Conservation (phyloP, 208 protist species). For the Naegleria gruberi region DNA sequence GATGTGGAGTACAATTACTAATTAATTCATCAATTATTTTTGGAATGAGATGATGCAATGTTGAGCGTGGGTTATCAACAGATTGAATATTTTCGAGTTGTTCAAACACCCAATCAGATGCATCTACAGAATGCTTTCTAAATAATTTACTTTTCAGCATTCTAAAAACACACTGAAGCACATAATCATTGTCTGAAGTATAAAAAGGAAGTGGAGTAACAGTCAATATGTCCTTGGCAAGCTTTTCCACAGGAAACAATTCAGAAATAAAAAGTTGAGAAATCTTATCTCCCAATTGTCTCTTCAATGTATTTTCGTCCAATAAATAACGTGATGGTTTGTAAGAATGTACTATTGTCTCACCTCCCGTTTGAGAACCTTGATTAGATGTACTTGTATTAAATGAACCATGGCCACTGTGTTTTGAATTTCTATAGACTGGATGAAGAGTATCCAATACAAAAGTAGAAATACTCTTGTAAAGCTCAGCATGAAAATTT, state of each 20-base stretch:
- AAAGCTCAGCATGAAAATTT: conserved; percentile 16
- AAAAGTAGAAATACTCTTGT: background rate
- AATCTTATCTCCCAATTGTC: background rate
- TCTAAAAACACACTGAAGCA: background rate
- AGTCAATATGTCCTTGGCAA: background rate
- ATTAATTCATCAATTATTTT: conserved; percentile 1
- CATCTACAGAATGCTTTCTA: conserved; percentile 16
- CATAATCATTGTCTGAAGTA: background rate
- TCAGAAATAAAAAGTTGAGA: background rate
- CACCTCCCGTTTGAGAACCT: background rate
- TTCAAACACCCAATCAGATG: background rate
- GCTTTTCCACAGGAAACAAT: background rate
- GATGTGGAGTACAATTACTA: background rate
- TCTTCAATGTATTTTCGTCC: background rate
- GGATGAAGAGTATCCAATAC: background rate
- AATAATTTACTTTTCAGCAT: conserved; percentile 10
- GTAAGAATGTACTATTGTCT: background rate
- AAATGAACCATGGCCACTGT: background rate
- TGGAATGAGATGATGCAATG: background rate
- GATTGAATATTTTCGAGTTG: background rate
- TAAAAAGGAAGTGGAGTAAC: background rate
- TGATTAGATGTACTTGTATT: background rate
- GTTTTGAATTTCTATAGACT: background rate
- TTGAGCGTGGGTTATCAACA: background rate
- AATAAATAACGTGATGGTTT: background rate